Percentiles rank a stretch among this genome's conserved stretches.
These are phyloP conservation scores for Arabidopsis lyrata DNA, from an alignment of 441 rosid genomes.

Conservation along the genomic window DNA sequence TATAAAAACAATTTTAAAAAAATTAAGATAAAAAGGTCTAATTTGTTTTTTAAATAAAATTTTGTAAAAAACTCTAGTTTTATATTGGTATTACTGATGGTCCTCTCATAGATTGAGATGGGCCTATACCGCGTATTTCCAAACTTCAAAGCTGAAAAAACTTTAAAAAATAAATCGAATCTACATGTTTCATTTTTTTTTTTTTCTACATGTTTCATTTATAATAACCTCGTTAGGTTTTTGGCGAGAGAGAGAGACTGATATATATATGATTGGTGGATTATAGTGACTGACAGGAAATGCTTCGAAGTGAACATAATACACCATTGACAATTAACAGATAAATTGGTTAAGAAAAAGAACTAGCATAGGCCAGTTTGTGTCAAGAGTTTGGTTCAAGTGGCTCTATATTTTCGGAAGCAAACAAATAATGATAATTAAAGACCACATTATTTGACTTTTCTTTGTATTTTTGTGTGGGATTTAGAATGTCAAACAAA, in stretches of 20 bases:
- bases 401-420: background rate
- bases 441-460: conserved; percentile 1
- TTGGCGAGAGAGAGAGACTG: background rate
- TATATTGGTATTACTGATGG: no score
- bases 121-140: no score
- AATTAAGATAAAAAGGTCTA: no score
- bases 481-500: background rate
- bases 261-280: background rate
- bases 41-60: no score
- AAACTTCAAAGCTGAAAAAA: no score
- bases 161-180: no score
- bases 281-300: background rate
- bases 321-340: background rate
- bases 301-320: conserved; percentile 15
- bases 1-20: no score
- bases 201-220: background rate
- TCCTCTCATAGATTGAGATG: no score
- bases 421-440: background rate
- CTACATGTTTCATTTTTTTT: background rate
- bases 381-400: background rate
- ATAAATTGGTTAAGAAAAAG: background rate
- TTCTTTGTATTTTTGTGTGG: conserved; percentile 9
- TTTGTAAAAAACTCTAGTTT: no score
- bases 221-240: background rate
- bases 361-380: background rate